These are phyloP conservation scores for Calocera viscosa DNA, from an alignment of 768 basidiomycete species.

Conservation along the genomic window DNA sequence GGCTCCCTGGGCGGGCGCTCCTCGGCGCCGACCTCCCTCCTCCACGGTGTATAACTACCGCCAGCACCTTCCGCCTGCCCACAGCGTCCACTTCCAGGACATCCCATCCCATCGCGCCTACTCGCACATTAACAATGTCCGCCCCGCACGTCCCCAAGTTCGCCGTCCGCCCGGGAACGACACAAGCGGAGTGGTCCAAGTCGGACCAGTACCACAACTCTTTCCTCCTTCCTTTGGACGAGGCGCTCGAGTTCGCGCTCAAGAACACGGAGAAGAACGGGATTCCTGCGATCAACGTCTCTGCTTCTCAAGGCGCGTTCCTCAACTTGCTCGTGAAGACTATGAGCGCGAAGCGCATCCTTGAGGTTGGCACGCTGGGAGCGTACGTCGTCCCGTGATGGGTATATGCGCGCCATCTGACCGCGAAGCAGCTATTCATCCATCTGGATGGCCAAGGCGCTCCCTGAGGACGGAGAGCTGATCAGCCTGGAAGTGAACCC, in stretches of 20 bases:
- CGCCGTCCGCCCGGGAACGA: conserved; percentile 11
- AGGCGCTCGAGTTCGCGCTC: conserved; percentile 32
- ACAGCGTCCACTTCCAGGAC: too few relatives aligned
- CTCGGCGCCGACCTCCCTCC: background rate
- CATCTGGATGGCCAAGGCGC: conserved; percentile 24
- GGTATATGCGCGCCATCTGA: background rate
- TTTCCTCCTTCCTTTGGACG: conserved; percentile 38
- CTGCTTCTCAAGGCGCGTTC: conserved; percentile 41
- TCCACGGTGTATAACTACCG: background rate
- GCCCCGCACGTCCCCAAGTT: conserved; percentile 3
- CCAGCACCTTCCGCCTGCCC: background rate
- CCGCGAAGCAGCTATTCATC: conserved; percentile 23
- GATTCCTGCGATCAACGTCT: conserved; percentile 30
- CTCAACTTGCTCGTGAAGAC: conserved; percentile 41
- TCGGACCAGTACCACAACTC: conserved; percentile 46
- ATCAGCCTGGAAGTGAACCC: conserved; percentile 26
- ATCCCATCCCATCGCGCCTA: background rate
- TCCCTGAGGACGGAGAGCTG: conserved; percentile 25
- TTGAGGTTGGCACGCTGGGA: conserved; percentile 57
- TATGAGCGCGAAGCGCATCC: conserved; percentile 41
- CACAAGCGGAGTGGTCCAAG: conserved; percentile 37
- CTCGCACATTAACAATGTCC: background rate
- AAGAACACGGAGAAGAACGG: conserved; percentile 34
- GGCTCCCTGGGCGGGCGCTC: too few relatives aligned
- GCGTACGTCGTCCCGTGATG: conserved; percentile 33